Evolutionary conservation across 805 yeast genomes (phyloP).

Genomic region (Peterozyma xylosa): DNA sequence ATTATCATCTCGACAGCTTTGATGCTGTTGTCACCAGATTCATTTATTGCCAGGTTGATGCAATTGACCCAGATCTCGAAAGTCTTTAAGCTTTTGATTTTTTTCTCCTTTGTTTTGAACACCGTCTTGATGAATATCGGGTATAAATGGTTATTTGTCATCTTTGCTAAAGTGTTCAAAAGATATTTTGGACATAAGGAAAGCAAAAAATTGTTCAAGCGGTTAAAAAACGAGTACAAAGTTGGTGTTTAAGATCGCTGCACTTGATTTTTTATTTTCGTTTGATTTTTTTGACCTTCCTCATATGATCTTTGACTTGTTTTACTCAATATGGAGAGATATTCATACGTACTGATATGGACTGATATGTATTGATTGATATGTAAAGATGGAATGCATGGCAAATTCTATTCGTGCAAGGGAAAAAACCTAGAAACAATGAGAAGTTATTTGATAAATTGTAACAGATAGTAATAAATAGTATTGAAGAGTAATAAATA

Average conservation of each 20-base stretch:
- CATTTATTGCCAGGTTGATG: slow-evolving; percentile 59
- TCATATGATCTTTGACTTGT: no score
- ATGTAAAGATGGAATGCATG: no score
- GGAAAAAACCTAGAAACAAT: no score
- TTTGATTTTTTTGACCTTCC: not conserved
- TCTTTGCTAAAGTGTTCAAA: slow-evolving; percentile 32
- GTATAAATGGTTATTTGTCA: slow-evolving; percentile 33
- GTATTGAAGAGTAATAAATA: not conserved
- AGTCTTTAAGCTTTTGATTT: slow-evolving; percentile 43
- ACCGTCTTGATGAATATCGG: slow-evolving; percentile 38
- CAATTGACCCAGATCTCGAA: slow-evolving; percentile 60
- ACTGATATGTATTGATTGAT: no score
- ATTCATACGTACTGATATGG: no score
- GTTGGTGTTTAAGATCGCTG: slow-evolving; percentile 2
- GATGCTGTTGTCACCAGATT: slow-evolving; percentile 45
- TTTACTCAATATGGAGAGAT: no score
- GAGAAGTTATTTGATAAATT: not conserved
- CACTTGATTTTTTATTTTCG: not conserved
- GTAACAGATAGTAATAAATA: not conserved
- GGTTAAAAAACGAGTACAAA: slow-evolving; percentile 20
- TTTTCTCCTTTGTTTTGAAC: slow-evolving; percentile 39
- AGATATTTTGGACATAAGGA: slow-evolving; percentile 20
- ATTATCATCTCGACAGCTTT: slow-evolving; percentile 40
- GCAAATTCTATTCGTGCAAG: no score
- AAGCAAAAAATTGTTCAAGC: slow-evolving; percentile 30